These are phyloP conservation scores for Dimocarpus longan DNA, from an alignment of 345 rosid genomes.

Conservation along the genomic window DNA sequence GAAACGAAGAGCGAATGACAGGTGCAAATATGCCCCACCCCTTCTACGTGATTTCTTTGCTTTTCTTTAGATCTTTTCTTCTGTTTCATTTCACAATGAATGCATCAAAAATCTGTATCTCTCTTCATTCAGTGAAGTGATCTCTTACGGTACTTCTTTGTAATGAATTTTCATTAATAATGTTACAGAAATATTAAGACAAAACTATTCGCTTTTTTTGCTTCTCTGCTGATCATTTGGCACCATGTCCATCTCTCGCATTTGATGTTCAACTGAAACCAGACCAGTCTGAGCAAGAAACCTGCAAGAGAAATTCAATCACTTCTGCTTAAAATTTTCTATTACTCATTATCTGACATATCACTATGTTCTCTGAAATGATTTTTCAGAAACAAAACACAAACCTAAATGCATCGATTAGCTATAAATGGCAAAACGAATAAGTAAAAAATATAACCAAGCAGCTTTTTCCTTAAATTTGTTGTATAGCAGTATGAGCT, in stretches of 20 bases:
- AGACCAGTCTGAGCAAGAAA: slow-evolving; percentile 83
- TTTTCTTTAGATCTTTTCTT: slow-evolving; percentile 2
- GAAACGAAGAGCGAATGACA: slow-evolving; percentile 27
- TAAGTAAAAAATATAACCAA: background rate
- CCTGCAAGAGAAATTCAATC: slow-evolving; percentile 49
- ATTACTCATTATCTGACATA: slow-evolving; percentile 6
- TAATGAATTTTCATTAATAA: slow-evolving; percentile 18
- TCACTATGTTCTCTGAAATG: slow-evolving; percentile 4
- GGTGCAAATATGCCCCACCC: background rate
- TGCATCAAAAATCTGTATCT: slow-evolving; percentile 19
- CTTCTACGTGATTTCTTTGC: slow-evolving; percentile 1
- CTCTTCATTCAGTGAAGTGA: slow-evolving; percentile 18
- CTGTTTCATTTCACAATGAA: slow-evolving; percentile 20
- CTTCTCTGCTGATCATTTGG: slow-evolving; percentile 45
- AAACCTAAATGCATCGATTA: slow-evolving; percentile 13
- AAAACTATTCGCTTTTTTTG: slow-evolving; percentile 7
- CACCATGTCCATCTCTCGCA: slow-evolving; percentile 68
- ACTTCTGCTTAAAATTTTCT: background rate
- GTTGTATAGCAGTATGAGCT: background rate
- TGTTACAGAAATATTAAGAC: slow-evolving; percentile 7
- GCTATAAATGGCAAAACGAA: background rate
- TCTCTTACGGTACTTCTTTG: slow-evolving; percentile 8
- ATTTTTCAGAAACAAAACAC: background rate
- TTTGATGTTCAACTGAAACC: slow-evolving; percentile 78
- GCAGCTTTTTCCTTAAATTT: background rate